Evolutionary conservation across 345 rosid species (phyloP), one percentile per base, ranked within the genome.

Genomic region (Eucalyptus marginata): DNA sequence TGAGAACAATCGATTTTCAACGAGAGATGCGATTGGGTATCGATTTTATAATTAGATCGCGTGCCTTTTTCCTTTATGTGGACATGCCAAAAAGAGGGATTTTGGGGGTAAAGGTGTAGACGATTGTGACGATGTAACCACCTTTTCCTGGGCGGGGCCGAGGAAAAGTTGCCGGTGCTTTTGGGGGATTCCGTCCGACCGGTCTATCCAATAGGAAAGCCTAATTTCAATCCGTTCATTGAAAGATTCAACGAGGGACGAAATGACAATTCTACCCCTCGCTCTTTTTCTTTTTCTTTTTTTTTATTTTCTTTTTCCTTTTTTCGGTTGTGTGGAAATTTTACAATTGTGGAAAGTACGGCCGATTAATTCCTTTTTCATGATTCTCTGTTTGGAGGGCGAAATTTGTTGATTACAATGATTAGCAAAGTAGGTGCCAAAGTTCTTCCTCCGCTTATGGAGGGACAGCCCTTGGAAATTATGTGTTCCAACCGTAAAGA

Each of bases 261-360:
- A 64, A n/a, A 64, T 64, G 76, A 64, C 76, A 13, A 64, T 64
- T n/a, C 18, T 64, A n/a, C 36, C 76, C 76, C 76, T n/a, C 36
- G 0, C 66, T 12, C 66, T 58, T 58, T 6, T 0, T 27, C 33
- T 12, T 27, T 13, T 25, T 27, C 13, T 25, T 5, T 0, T 1
- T 46, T 52, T 18, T 52, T 17, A 1, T 1, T 3, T 24, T 0
- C 8, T 3, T 1, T 3, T 24, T 0, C 8, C 3, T 29, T 29
- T 13, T 14, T 3, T 13, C 8, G 5, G 7, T 14, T 7, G 15
- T 7, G 36, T 64, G 36, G 18, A n/a, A 7, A 64, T n/a, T n/a
- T 64, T 64, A 7, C 76, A 7, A n/a, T 4, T 0, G 20, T 27
- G 20, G 36, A n/a, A 64, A 64, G 36, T 29, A n/a, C 1, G 16